These are phyloP conservation scores for Tulasnella sp. DNA, from an alignment of 768 basidiomycete genomes.

Conservation along the genomic window DNA sequence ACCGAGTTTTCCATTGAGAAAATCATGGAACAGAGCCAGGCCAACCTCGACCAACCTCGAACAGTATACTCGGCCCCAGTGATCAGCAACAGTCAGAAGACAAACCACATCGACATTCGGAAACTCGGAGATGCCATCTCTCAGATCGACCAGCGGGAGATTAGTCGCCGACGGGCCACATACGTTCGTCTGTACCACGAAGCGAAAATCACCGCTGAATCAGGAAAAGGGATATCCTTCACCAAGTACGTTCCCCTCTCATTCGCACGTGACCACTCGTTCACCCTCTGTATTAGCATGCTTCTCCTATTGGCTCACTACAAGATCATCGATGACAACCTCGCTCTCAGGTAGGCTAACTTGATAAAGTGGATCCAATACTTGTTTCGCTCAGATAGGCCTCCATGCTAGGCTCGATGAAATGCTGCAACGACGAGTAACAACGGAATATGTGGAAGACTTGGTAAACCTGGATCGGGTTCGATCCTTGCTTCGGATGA, in stretches of 20 bases:
- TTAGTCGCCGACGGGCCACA: conserved; percentile 57
- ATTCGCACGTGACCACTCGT: neutral
- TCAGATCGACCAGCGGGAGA: conserved; percentile 54
- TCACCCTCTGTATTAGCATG: conserved; percentile 39
- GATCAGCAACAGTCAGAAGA: neutral
- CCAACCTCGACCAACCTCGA: conserved; percentile 25
- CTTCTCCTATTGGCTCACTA: conserved; percentile 80
- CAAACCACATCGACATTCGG: conserved; percentile 50
- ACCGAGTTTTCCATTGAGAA: conserved; percentile 52
- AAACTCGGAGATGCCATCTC: conserved; percentile 53
- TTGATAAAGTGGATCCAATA: conserved; percentile 53
- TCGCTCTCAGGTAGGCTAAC: conserved; percentile 48
- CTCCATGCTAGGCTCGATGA: conserved; percentile 60
- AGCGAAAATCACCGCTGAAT: conserved; percentile 63
- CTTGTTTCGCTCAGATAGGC: conserved; percentile 40
- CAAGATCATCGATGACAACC: conserved; percentile 81
- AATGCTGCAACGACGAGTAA: conserved; percentile 63
- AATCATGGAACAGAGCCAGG: conserved; percentile 47
- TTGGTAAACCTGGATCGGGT: conserved; percentile 81
- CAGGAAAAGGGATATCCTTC: conserved; percentile 79
- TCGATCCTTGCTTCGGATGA: conserved; percentile 66
- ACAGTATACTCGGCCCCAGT: conserved; percentile 30
- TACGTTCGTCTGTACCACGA: conserved; percentile 82
- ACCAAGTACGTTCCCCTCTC: conserved; percentile 37
- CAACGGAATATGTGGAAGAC: conserved; percentile 70